Evolutionary conservation across 2,329 filamentous ascomycete genomes (phyloP).

Genomic region (Aspergillus calidoustus): DNA sequence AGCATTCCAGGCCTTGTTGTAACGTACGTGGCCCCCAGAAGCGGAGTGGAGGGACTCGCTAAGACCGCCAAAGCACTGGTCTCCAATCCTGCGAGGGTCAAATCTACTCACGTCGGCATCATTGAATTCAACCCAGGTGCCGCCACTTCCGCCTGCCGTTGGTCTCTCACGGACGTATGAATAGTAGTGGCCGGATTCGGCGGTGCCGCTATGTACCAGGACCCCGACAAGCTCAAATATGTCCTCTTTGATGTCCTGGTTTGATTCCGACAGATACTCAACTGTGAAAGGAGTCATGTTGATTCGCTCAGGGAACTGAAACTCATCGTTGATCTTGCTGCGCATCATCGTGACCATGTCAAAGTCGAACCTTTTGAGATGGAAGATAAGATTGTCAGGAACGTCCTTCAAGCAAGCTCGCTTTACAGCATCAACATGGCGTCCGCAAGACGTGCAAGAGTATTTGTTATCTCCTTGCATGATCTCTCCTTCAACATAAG

Average conservation of each 20-base stretch:
- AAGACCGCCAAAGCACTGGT: slow-evolving; percentile 77
- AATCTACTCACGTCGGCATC: slow-evolving; percentile 81
- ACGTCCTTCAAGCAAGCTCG: slow-evolving; percentile 86
- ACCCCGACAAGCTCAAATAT: slow-evolving; percentile 93
- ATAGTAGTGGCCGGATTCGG: slow-evolving; percentile 96
- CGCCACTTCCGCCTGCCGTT: slow-evolving; percentile 48
- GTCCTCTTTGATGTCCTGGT: slow-evolving; percentile 65
- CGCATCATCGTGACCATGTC: slow-evolving; percentile 69
- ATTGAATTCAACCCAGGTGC: slow-evolving; percentile 88
- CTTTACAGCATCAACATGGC: slow-evolving; percentile 91
- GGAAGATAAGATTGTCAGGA: slow-evolving; percentile 92
- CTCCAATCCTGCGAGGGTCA: slow-evolving; percentile 73
- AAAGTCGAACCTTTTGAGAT: slow-evolving; percentile 70
- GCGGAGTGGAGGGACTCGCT: slow-evolving; percentile 59
- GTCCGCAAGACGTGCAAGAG: slow-evolving; percentile 88
- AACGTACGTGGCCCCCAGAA: slow-evolving; percentile 50
- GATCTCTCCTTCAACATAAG: slow-evolving; percentile 94
- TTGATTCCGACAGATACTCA: slow-evolving; percentile 73
- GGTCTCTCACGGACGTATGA: slow-evolving; percentile 88
- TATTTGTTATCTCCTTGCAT: slow-evolving; percentile 99
- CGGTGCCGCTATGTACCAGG: slow-evolving; percentile 88
- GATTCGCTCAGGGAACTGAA: slow-evolving; percentile 81
- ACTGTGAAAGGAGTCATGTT: slow-evolving; percentile 90
- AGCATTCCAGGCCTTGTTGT: slow-evolving; percentile 77
- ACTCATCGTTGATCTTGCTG: slow-evolving; percentile 94